Evolutionary conservation across 2,329 filamentous ascomycete genomes (phyloP), one percentile per base, ranked within the genome.

Genomic region (Lachnellula occidentalis): DNA sequence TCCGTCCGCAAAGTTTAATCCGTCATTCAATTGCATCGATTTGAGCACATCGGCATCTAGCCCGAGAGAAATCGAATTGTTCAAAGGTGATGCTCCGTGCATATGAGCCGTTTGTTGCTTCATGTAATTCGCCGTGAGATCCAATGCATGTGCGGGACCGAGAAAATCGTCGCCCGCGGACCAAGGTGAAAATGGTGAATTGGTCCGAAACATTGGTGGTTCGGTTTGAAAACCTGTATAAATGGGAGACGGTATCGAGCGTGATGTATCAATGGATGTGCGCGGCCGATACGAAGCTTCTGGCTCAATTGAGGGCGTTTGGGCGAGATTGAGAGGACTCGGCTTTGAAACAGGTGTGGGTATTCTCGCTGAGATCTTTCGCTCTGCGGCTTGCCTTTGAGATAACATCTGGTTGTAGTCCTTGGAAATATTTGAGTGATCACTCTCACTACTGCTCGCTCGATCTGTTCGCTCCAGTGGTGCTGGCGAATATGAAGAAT

Each of bases 371-470:
- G 15, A 17, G 7, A 41, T 41, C 11, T 14, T 24, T 43, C 21
- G 41, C 19, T 12, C 43, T 45, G 57, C 51, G 34, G 55, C 55
- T 54, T 61, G 56, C 27, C 48, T 43, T 43, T 63, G 61, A 17
- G 54, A 43, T 53, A 53, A 56, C 17, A 61, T 59, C 22, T 61
- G 59, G 34, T 61, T 61, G 56, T 65, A 63, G 45, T 63, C 60
- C 37, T 60, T 61, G 2, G 59, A 62, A 24, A 63, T 24, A 36
- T 58, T 57, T 6, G 63, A 66, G 46, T 66, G 62, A 45, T 66
- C 64, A 46, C 60, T 64, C 36, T 66, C 64, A 45, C 58, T 62
- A 36, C 62, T 64, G 52, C 63, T 66, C 14, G 64, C 64, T 46
- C 62, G 55, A 34, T 64, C 62, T 31, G 56, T 60, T 7, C 62